Conservation (phyloP, 2,329 filamentous ascomycete species). For the Pseudovirgaria hyperparasitica region DNA sequence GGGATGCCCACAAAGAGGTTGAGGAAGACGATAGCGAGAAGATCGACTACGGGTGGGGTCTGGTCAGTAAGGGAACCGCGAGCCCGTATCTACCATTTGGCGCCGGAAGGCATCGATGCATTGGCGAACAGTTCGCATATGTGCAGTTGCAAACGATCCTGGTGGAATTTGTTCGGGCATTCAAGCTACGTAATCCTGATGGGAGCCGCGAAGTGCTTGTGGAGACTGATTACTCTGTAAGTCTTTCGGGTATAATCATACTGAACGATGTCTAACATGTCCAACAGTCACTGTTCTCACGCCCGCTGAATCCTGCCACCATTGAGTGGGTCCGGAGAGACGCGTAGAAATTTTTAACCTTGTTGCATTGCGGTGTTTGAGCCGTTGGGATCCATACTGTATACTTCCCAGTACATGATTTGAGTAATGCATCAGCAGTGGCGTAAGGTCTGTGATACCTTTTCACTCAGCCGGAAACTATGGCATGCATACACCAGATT, state of each 20-base stretch:
- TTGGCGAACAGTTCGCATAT: constrained; percentile 94
- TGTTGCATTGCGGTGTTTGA: no score
- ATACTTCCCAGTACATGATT: no score
- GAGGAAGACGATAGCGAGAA: constrained; percentile 56
- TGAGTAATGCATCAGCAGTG: no score
- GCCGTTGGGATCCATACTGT: no score
- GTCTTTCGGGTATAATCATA: constrained; percentile 17
- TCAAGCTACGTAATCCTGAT: constrained; percentile 67
- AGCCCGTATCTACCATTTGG: constrained; percentile 92
- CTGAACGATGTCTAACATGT: constrained; percentile 5
- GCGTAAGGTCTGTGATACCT: no score
- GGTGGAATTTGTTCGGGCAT: constrained; percentile 60
- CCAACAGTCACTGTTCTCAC: constrained; percentile 21
- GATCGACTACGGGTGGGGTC: constrained; percentile 86
- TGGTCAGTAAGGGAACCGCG: constrained; percentile 79
- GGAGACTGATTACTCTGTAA: constrained; percentile 51
- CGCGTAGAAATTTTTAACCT: no score
- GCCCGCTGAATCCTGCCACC: constrained; percentile 29
- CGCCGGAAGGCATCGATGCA: constrained; percentile 84
- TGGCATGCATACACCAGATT: no score
- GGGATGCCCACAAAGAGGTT: constrained; percentile 48
- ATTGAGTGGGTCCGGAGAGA: constrained; percentile 59
- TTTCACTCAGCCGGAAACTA: no score
- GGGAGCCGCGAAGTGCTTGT: constrained; percentile 58
- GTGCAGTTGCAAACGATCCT: constrained; percentile 80